Conservation (phyloP, 108 stramenopile genomes). For the Skeletonema potamos region DNA sequence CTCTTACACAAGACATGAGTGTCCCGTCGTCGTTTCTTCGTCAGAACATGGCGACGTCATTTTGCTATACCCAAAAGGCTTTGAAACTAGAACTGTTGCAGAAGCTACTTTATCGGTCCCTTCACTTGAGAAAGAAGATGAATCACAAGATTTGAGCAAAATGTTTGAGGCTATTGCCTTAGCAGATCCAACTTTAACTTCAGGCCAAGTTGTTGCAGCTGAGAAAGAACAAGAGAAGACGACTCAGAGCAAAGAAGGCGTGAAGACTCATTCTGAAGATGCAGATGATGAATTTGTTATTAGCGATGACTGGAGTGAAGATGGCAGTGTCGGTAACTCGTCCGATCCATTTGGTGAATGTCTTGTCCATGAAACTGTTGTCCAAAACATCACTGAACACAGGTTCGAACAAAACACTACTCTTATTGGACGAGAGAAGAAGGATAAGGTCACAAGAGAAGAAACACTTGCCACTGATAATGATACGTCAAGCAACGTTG, state of each 20-base stretch:
- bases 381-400: not conserved
- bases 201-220: not conserved
- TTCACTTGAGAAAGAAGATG: not conserved
- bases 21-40: constrained; percentile 10
- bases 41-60: constrained; percentile 26
- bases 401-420: not conserved
- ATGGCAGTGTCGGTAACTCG: not conserved
- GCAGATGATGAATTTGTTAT: constrained; percentile 11
- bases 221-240: not conserved
- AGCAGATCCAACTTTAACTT: not conserved
- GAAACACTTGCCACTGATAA: not conserved
- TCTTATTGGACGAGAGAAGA: not conserved
- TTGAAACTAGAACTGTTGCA: not conserved
- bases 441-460: not conserved
- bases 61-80: not conserved
- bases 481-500: not conserved
- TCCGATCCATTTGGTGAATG: constrained; percentile 1
- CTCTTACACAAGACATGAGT: not conserved
- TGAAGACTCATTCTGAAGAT: not conserved
- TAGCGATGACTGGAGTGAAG: constrained; percentile 13
- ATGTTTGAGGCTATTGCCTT: not conserved
- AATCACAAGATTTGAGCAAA: not conserved
- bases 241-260: not conserved
- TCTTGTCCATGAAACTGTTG: not conserved
- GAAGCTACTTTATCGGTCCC: not conserved